Evolutionary conservation across 148 eudicot species (phyloP), one percentile per base, ranked within the genome.

Genomic region (Pharnaceum exiguum): DNA sequence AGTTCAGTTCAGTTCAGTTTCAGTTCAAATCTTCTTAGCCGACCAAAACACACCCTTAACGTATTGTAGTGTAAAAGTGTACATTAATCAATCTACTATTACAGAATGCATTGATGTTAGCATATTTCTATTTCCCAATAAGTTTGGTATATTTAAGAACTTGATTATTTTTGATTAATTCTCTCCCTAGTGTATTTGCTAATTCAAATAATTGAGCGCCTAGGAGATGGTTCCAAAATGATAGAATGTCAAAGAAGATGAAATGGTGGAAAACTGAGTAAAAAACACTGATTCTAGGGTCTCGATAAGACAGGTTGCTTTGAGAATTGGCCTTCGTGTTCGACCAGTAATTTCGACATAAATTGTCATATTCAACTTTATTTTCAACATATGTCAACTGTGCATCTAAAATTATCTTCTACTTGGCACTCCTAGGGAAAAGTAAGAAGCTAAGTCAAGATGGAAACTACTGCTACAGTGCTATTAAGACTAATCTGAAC

Each of bases 201-300:
- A 36, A 61, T 52, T 52, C 59, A 45, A 45, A 50, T 26, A 56
- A 54, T 27, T 68, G 66, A 36, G 53, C 49, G 62, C 61, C 24
- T 28, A 35, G 66, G 46, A 62, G 67, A 62, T 69, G 62, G 68
- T 62, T 62, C 57, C 66, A 63, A 69, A 55, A 45, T 62, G 31
- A 56, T 58, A 69, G 73, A 69, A 69, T 69, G 73, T 69, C 73
- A 69, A 70, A 49, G 59, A 53, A 57, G 62, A 52, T 59, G 49
- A 63, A 53, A 63, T 31, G 50, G 10, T 24, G 52, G 52, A 43
- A 29, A 33, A 51, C 19, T 5, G n/a, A 30, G n/a, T 21, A 39
- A 15, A 31, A 40, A 47, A 7, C 35, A 43, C 17, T 15, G 18
- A 10, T 19, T 26, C 15, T 43, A 67, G 29, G 54, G 50, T 29